A percentile compares a stretch with the other conserved stretches of the same genome.
These are phyloP conservation scores for Amanita subjunquillea DNA, from an alignment of 768 basidiomycete species.

Conservation along the genomic window DNA sequence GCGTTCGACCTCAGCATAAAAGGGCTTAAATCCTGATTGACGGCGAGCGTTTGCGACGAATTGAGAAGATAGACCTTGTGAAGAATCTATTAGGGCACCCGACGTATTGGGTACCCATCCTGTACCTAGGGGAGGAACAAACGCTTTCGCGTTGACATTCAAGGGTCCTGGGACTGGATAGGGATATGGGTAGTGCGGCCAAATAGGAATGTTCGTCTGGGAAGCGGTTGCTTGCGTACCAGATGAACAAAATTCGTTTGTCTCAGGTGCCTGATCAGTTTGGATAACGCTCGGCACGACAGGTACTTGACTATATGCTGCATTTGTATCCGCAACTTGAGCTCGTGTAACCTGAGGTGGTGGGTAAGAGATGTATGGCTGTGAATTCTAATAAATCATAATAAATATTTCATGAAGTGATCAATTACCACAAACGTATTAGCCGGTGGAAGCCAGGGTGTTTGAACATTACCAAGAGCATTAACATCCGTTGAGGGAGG, in stretches of 20 bases:
- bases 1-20: slow-evolving; percentile 12
- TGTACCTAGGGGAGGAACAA: background rate
- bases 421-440: slow-evolving; percentile 38
- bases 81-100: background rate
- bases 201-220: slow-evolving; percentile 14
- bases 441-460: slow-evolving; percentile 25
- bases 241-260: slow-evolving; percentile 60
- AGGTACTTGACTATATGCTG: slow-evolving; percentile 35
- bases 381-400: slow-evolving; percentile 4
- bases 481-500: slow-evolving; percentile 24
- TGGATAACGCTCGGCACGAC: slow-evolving; percentile 58
- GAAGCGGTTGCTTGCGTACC: slow-evolving; percentile 19
- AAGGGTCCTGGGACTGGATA: slow-evolving; percentile 11
- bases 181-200: slow-evolving; percentile 18
- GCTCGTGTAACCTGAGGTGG: slow-evolving; percentile 21
- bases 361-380: slow-evolving; percentile 45
- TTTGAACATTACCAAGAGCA: slow-evolving; percentile 19
- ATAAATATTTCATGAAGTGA: background rate
- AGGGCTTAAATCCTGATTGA: slow-evolving; percentile 16
- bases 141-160: slow-evolving; percentile 1
- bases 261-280: slow-evolving; percentile 63
- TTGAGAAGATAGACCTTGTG: background rate
- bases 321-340: slow-evolving; percentile 20
- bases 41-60: slow-evolving; percentile 10
- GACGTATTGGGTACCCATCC: background rate